Conservation (phyloP, 2,329 filamentous ascomycete species). For the Trichoderma arundinaceum region DNA sequence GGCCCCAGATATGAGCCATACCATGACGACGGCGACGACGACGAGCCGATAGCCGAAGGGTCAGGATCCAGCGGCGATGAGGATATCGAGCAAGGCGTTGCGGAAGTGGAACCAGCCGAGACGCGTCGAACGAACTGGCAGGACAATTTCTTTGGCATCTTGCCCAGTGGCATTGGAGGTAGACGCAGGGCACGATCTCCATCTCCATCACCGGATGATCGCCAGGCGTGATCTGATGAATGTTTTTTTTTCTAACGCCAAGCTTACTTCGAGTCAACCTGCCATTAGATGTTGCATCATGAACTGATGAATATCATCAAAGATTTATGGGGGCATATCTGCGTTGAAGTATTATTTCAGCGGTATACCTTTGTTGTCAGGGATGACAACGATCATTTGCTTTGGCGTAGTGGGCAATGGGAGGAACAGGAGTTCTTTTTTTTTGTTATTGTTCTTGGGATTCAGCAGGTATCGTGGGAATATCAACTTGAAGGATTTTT, state of each 20-base stretch:
- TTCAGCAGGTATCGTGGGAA: conserved; percentile 16
- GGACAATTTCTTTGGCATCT: conserved; percentile 48
- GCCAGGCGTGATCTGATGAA: neutral
- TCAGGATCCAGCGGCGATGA: conserved; percentile 43
- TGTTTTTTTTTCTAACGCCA: neutral
- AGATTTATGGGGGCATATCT: neutral
- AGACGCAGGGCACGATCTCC: conserved; percentile 36
- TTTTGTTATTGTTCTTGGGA: conserved; percentile 3
- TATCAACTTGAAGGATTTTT: neutral
- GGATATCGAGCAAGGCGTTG: conserved; percentile 54
- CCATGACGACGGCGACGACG: conserved; percentile 57
- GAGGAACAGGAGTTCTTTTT: conserved; percentile 3
- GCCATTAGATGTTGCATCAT: neutral
- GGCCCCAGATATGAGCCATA: conserved; percentile 61
- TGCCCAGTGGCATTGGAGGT: conserved; percentile 43
- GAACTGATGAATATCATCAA: neutral
- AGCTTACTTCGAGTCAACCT: neutral
- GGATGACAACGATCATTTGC: neutral
- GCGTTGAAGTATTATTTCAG: neutral
- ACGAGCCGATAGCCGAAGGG: conserved; percentile 49
- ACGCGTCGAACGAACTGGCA: conserved; percentile 37
- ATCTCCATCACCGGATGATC: conserved; percentile 35
- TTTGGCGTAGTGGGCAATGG: conserved; percentile 15
- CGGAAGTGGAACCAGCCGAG: conserved; percentile 36
- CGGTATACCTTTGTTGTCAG: conserved; percentile 10